A percentile compares a stretch with the other conserved stretches of the same genome.
phyloP scores from a whole-genome alignment of 352 stramenopile species.

The Phytopythium aichiense region DNA sequence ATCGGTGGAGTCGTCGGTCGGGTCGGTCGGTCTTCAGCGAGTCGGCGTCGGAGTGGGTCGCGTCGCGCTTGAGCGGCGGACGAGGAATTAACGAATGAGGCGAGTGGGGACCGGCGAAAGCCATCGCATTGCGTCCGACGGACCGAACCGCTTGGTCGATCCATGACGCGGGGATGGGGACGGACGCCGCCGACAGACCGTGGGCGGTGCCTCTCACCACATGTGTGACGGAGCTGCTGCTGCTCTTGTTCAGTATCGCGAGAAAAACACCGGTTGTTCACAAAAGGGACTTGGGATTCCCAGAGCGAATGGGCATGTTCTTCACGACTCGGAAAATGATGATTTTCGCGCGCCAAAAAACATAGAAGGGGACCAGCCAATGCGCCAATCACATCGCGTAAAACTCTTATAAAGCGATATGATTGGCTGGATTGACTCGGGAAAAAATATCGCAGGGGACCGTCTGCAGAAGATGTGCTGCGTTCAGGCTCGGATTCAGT shows the following conservation, averaged over 20 bases:
- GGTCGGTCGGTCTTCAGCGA: slow-evolving; percentile 1
- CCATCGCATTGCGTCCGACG: background rate
- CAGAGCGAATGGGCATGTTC: background rate
- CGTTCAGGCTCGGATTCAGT: background rate
- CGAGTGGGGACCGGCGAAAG: slow-evolving; percentile 6
- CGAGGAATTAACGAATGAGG: slow-evolving; percentile 34
- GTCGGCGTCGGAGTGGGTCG: background rate
- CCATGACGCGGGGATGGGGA: background rate
- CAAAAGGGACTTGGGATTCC: background rate
- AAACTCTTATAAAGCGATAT: background rate
- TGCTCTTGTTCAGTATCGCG: background rate
- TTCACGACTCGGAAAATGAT: background rate
- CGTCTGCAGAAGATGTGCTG: background rate
- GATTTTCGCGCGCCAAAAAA: background rate
- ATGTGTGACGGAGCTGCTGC: slow-evolving; percentile 4
- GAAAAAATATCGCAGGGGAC: background rate
- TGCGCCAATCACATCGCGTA: background rate
- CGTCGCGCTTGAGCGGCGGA: slow-evolving; percentile 4
- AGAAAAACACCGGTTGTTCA: slow-evolving; percentile 1
- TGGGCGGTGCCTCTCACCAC: background rate
- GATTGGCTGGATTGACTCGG: background rate
- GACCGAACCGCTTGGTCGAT: background rate
- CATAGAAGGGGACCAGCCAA: background rate
- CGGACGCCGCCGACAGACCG: background rate
- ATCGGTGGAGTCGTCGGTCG: background rate